phyloP scores from a whole-genome alignment of 495 filamentous ascomycete species.

The Penicillium salamii region DNA sequence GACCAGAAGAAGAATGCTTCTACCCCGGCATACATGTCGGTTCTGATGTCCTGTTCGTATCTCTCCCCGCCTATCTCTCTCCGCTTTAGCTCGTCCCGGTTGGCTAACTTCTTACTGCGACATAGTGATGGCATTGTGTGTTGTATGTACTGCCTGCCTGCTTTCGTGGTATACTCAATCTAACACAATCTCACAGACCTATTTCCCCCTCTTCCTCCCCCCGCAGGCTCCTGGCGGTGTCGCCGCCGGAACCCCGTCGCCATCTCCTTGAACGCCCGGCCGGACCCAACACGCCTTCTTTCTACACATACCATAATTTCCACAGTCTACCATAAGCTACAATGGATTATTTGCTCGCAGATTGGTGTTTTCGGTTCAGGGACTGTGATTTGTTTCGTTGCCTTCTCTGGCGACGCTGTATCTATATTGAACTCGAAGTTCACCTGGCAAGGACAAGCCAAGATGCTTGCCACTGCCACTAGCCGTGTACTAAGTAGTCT shows the following conservation, averaged over 20 bases:
- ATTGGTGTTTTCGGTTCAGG: background rate
- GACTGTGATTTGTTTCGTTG: background rate
- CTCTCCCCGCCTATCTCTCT: background rate
- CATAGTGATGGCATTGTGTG: conserved; percentile 72
- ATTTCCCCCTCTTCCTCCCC: conserved; percentile 82
- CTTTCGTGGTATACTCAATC: conserved; percentile 1
- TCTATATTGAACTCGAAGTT: conserved; percentile 10
- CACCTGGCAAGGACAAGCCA: conserved; percentile 2
- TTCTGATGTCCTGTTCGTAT: conserved; percentile 78
- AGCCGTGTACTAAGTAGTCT: background rate
- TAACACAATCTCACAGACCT: conserved; percentile 51
- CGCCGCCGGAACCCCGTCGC: conserved; percentile 42
- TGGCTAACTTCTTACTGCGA: conserved; percentile 12
- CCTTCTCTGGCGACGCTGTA: conserved; percentile 10
- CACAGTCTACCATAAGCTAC: background rate
- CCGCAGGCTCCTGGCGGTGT: conserved; percentile 41
- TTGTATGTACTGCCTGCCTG: conserved; percentile 50
- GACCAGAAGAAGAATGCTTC: conserved; percentile 63
- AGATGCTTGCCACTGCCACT: background rate
- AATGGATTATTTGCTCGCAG: background rate
- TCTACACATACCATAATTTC: conserved; percentile 8
- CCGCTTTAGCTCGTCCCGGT: background rate
- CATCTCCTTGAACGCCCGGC: conserved; percentile 32
- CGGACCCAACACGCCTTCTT: conserved; percentile 10
- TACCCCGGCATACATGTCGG: conserved; percentile 80